Evolutionary conservation across 441 rosid genomes (phyloP), one percentile per base, ranked within the genome.

Genomic region (Gossypium lobatum): DNA sequence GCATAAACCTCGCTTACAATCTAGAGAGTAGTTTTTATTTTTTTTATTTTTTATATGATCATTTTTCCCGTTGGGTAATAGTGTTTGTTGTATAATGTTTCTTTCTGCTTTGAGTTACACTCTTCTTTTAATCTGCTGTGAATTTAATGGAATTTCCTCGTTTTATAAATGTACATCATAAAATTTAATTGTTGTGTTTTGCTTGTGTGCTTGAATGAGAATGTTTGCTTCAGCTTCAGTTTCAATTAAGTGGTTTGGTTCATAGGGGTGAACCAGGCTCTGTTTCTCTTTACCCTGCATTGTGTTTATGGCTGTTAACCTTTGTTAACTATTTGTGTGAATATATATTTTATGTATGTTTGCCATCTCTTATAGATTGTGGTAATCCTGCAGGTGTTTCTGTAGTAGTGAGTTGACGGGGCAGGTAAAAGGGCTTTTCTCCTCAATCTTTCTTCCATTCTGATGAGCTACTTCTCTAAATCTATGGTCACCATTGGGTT

Each of bases 331-430:
- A 17, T 37, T 70, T 54, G 61, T 50, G 8, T 55, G 60, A 55
- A 18, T 18, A 8, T 18, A 18, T 55, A 9, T 42, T 3, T 62
- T 73, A 82, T 77, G 59, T 21, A 14, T 72, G 93, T 67, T 8
- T 48, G 54, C 67, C 66, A 59, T 66, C 68, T 76, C 14, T 75
- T 70, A 79, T 61, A 79, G 39, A 68, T n/a, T 50, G 3, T 72
- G 39, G 55, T 14, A 6, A 57, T 25, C 62, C 62, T 42, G 13
- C 91, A 94, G 97, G 88, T 85, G 86, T 77, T 91, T 92, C 77
- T 88, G 87, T 65, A 86, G 83, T 34, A 81, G 48, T 60, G 97
- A 88, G 74, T 73, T 78, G 75, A 73, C 84, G 16, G 95, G 97
- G 53, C 95, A 92, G 96, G 98, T 89, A 84, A 71, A 64, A 54